These are phyloP conservation scores for Agrostemma githago DNA, from an alignment of 148 eudicot species.

Conservation along the genomic window DNA sequence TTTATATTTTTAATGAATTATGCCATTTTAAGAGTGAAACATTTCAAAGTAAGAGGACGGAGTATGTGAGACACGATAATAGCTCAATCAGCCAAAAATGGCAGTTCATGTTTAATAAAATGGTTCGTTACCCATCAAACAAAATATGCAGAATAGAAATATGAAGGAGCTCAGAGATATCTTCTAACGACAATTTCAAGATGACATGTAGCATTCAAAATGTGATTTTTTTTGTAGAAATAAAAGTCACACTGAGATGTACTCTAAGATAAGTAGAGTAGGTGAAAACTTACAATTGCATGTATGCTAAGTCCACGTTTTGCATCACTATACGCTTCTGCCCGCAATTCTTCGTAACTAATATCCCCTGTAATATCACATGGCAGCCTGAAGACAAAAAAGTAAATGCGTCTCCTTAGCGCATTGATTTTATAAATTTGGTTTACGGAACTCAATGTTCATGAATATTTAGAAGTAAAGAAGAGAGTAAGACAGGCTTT, in stretches of 20 bases:
- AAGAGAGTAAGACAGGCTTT: not conserved
- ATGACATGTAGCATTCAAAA: not conserved
- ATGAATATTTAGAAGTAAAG: not conserved
- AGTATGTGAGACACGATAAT: not conserved
- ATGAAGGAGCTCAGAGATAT: not conserved
- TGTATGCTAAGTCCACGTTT: constrained; percentile 64
- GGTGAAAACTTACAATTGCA: constrained; percentile 59
- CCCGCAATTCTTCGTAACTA: constrained; percentile 84
- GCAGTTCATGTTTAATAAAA: not conserved
- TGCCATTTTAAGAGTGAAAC: no score
- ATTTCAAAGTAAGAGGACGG: no score
- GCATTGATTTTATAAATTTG: not conserved
- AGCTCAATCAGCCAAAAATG: not conserved
- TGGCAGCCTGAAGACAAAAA: constrained; percentile 56
- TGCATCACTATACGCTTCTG: constrained; percentile 82
- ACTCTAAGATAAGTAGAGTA: not conserved
- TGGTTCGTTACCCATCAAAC: not conserved
- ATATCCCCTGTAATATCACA: constrained; percentile 87
- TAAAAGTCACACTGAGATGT: not conserved
- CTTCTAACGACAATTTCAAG: not conserved
- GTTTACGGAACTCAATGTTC: not conserved
- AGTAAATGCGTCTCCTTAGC: not conserved
- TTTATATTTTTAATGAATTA: no score
- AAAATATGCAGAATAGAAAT: not conserved
- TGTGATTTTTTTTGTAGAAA: not conserved